Evolutionary conservation across 2,329 filamentous ascomycete genomes (phyloP).

Genomic region (Phaeosphaeria sp.): DNA sequence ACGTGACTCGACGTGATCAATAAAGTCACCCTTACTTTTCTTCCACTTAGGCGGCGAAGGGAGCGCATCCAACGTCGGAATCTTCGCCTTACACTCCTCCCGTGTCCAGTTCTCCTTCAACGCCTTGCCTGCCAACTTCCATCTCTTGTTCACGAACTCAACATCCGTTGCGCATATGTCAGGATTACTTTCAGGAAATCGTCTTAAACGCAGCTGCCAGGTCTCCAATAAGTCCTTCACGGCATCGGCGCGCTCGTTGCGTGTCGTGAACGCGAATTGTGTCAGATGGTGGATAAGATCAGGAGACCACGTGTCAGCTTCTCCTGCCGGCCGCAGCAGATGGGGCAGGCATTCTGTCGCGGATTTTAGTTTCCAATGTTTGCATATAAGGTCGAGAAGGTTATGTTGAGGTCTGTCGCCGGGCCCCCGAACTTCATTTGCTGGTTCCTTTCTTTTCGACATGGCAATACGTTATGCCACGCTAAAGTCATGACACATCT

Average conservation of each 20-base stretch:
- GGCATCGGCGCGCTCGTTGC: neutral
- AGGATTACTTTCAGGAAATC: neutral
- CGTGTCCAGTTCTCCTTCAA: neutral
- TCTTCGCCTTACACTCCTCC: neutral
- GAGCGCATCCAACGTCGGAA: too few relatives aligned
- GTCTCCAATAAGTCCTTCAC: neutral
- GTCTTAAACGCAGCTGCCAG: neutral
- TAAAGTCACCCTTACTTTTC: neutral
- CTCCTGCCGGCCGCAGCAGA: neutral
- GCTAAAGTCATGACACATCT: neutral
- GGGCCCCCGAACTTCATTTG: neutral
- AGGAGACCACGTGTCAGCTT: neutral
- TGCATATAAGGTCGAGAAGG: neutral
- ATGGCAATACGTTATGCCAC: neutral
- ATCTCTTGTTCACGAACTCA: neutral
- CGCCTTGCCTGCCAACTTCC: neutral
- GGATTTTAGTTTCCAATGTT: neutral
- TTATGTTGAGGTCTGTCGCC: neutral
- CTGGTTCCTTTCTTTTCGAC: neutral
- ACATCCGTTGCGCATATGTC: neutral
- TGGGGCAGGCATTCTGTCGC: neutral
- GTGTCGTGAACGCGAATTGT: neutral
- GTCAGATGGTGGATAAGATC: neutral
- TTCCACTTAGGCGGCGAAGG: too few relatives aligned
- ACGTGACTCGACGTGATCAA: too few relatives aligned